Conservation (phyloP, 2,329 filamentous ascomycete genomes). For the Colletotrichum agaves region DNA sequence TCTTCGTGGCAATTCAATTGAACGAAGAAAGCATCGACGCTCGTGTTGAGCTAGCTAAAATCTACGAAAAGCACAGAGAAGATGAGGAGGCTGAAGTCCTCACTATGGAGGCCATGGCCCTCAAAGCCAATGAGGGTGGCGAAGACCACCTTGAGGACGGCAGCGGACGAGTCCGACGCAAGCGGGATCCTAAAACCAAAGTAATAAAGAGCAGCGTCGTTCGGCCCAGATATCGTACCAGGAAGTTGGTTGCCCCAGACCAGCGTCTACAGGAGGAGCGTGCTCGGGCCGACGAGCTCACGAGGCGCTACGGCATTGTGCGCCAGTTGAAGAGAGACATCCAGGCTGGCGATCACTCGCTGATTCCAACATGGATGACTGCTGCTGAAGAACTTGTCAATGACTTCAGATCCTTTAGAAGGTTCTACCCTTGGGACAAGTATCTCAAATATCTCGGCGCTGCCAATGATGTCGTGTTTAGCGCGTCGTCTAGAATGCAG, state of each 20-base stretch:
- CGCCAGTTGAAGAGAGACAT: conserved; percentile 55
- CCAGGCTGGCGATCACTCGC: conserved; percentile 54
- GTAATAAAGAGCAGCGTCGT: conserved; percentile 44
- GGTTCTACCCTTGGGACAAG: conserved; percentile 75
- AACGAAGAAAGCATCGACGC: conserved; percentile 80
- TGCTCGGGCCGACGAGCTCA: conserved; percentile 51
- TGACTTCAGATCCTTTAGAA: conserved; percentile 71
- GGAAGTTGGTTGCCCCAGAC: conserved; percentile 56
- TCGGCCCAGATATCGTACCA: conserved; percentile 54
- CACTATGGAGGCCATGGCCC: conserved; percentile 77
- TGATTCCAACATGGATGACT: conserved; percentile 65
- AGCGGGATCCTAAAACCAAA: conserved; percentile 7
- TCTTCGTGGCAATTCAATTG: conserved; percentile 77
- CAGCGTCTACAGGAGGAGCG: conserved; percentile 58
- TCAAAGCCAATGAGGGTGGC: conserved; percentile 62
- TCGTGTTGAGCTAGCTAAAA: conserved; percentile 80
- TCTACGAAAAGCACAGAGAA: conserved; percentile 82
- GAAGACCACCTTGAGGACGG: conserved; percentile 35
- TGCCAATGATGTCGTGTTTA: conserved; percentile 37
- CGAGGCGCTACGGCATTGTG: conserved; percentile 56
- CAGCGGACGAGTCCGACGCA: conserved; percentile 14
- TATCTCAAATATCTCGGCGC: conserved; percentile 68
- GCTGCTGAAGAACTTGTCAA: conserved; percentile 69
- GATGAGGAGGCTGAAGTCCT: conserved; percentile 81
- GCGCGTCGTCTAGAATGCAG: conserved; percentile 33